Conservation (phyloP, 2,329 filamentous ascomycete species). For the Thelonectria rubi region DNA sequence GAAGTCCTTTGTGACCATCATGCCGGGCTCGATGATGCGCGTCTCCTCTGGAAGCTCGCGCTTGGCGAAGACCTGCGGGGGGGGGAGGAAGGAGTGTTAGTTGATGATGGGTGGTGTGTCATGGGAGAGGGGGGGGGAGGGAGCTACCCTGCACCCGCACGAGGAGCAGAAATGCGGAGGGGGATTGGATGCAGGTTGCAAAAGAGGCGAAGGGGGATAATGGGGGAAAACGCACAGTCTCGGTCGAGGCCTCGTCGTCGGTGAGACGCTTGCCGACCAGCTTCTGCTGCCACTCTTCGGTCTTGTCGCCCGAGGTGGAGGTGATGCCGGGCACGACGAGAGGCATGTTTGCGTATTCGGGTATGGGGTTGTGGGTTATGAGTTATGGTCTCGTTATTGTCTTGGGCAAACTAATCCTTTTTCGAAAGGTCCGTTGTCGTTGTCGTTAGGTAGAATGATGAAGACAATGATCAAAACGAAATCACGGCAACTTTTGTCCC, state of each 20-base stretch:
- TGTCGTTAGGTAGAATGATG: no score
- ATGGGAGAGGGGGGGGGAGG: background rate
- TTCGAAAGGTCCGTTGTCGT: no score
- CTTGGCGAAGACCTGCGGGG: constrained; percentile 66
- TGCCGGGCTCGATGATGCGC: constrained; percentile 65
- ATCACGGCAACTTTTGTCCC: no score
- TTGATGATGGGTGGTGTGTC: background rate
- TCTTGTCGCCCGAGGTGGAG: constrained; percentile 55
- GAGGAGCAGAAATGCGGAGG: no score
- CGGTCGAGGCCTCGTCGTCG: constrained; percentile 56
- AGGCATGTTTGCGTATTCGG: constrained; percentile 61
- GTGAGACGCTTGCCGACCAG: constrained; percentile 70
- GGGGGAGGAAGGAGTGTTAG: background rate
- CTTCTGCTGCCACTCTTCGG: constrained; percentile 68
- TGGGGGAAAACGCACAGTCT: constrained; percentile 61
- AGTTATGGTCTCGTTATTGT: background rate
- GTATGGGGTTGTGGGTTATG: constrained; percentile 12
- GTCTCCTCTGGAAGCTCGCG: constrained; percentile 65
- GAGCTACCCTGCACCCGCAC: constrained; percentile 3
- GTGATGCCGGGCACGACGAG: constrained; percentile 70
- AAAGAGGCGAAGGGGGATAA: no score
- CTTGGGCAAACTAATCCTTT: no score
- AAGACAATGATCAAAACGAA: no score
- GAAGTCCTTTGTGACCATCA: constrained; percentile 68
- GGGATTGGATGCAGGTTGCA: no score